Evolutionary conservation across 2,329 filamentous ascomycete genomes (phyloP).

Genomic region (Talaromyces funiculosus): DNA sequence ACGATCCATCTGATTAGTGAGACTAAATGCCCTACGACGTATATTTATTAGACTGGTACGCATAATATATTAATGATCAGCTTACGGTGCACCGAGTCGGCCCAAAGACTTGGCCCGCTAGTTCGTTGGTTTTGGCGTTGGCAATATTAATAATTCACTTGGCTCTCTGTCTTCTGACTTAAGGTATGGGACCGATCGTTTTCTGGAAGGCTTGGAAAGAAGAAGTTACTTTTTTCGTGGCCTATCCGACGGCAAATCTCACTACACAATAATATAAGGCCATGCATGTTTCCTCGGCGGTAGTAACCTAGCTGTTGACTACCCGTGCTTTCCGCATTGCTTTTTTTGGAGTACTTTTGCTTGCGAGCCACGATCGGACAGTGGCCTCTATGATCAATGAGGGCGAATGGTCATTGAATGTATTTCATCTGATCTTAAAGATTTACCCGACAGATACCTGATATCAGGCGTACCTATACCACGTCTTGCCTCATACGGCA

Average conservation of each 20-base stretch:
- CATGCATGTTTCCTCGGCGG: background rate
- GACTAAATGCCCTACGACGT: background rate
- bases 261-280: background rate
- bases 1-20: background rate
- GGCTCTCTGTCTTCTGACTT: background rate
- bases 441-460: background rate
- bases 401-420: background rate
- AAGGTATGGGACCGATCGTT: background rate
- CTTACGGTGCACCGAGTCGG: too few species aligned
- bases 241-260: background rate
- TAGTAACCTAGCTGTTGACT: background rate
- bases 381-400: background rate
- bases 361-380: too few species aligned
- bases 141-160: background rate
- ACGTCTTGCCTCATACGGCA: background rate
- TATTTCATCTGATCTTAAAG: background rate
- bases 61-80: too few species aligned
- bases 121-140: background rate
- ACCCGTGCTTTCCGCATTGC: background rate
- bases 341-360: too few species aligned
- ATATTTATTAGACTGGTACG: background rate
- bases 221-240: background rate
- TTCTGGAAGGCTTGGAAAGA: slow-evolving; percentile 1
- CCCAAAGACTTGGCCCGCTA: background rate
- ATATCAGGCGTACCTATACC: background rate